A percentile compares a stretch with the other conserved stretches of the same genome.
These are phyloP conservation scores for Trichoderma pleuroti DNA, from an alignment of 2,329 filamentous ascomycete genomes.

Conservation along the genomic window DNA sequence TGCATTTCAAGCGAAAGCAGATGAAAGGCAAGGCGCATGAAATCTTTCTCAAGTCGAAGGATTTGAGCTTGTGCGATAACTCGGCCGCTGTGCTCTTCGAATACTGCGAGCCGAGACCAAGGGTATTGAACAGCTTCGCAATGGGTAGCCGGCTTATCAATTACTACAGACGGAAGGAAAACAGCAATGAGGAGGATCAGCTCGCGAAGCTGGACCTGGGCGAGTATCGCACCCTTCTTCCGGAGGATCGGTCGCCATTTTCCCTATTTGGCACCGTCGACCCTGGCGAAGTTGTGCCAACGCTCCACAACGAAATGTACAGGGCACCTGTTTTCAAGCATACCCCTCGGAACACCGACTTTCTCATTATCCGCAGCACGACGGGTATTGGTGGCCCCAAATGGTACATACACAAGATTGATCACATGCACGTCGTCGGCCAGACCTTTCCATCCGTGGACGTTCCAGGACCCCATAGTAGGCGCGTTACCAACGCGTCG, in stretches of 20 bases:
- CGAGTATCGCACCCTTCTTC: conserved; percentile 81
- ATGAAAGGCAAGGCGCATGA: conserved; percentile 77
- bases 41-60: conserved; percentile 74
- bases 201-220: conserved; percentile 81
- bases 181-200: conserved; percentile 63
- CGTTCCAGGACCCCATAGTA: conserved; percentile 86
- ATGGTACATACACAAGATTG: conserved; percentile 84
- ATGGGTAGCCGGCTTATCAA: conserved; percentile 97
- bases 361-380: conserved; percentile 77
- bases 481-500: conserved; percentile 93
- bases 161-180: conserved; percentile 83
- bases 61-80: conserved; percentile 85
- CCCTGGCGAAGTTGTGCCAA: conserved; percentile 83
- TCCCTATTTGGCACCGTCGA: conserved; percentile 92
- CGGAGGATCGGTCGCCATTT: conserved; percentile 94
- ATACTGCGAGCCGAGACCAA: conserved; percentile 91
- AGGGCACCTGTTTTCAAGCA: conserved; percentile 92
- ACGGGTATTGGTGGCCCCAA: conserved; percentile 73
- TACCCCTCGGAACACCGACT: conserved; percentile 72
- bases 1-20: conserved; percentile 73
- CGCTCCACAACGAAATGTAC: conserved; percentile 93
- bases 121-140: conserved; percentile 90
- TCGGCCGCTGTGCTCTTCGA: conserved; percentile 84
- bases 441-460: conserved; percentile 91
- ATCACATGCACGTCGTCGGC: conserved; percentile 86